Conservation (phyloP, 768 basidiomycete species). For the Pulveroboletus frians region DNA sequence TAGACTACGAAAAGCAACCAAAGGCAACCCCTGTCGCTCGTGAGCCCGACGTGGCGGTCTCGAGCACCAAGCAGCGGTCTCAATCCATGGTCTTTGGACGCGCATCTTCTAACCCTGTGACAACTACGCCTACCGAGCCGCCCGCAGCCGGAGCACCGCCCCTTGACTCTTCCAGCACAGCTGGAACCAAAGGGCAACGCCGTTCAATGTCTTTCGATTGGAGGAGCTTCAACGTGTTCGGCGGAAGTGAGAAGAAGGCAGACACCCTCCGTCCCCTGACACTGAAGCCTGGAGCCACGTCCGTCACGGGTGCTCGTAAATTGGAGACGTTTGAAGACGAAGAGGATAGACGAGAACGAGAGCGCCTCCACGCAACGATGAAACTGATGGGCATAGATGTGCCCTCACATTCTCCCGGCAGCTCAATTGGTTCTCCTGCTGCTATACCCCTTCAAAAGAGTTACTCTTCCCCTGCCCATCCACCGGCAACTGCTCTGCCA, state of each 20-base stretch:
- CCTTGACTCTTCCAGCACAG: constrained; percentile 22
- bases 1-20: constrained; percentile 70
- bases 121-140: constrained; percentile 29
- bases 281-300: constrained; percentile 55
- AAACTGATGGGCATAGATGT: constrained; percentile 88
- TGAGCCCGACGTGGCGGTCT: constrained; percentile 8
- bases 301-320: constrained; percentile 65
- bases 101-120: constrained; percentile 33
- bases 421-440: constrained; percentile 21
- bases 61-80: constrained; percentile 46
- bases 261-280: constrained; percentile 68
- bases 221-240: constrained; percentile 72
- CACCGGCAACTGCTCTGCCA: constrained; percentile 25
- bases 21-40: constrained; percentile 38
- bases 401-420: constrained; percentile 43
- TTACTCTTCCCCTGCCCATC: constrained; percentile 34
- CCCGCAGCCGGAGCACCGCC: constrained; percentile 20
- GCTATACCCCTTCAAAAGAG: constrained; percentile 38
- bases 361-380: constrained; percentile 86
- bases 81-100: constrained; percentile 54
- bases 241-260: constrained; percentile 55
- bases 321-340: constrained; percentile 89
- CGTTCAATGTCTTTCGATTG: constrained; percentile 83
- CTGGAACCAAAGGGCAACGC: constrained; percentile 46
- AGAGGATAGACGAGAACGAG: constrained; percentile 82